Conservation (phyloP, 129 eudicot species). For the Saposhnikovia divaricata region DNA sequence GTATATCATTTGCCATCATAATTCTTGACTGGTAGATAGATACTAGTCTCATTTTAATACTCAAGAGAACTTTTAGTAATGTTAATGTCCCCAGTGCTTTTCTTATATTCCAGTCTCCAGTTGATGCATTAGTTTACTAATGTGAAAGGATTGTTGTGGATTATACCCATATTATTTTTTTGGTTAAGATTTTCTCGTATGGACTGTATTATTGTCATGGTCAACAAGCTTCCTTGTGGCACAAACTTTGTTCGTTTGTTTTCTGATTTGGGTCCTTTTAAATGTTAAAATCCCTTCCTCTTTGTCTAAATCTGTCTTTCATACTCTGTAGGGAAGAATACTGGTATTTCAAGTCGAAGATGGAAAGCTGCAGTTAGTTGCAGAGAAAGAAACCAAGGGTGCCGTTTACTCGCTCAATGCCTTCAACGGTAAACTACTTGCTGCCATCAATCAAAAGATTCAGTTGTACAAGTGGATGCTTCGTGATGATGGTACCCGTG, state of each 20-base stretch:
- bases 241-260: neutral
- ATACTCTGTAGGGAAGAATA: slow-evolving; percentile 60
- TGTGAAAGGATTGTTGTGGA: neutral
- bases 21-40: neutral
- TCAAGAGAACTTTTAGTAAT: neutral
- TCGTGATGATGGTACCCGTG: slow-evolving; percentile 88
- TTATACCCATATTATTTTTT: neutral
- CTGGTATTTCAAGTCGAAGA: slow-evolving; percentile 80
- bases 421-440: slow-evolving; percentile 85
- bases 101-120: neutral
- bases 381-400: slow-evolving; percentile 98
- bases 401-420: slow-evolving; percentile 90
- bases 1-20: neutral
- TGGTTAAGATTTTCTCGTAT: neutral
- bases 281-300: neutral
- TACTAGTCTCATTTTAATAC: neutral
- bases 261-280: neutral
- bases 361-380: slow-evolving; percentile 80
- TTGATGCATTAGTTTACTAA: neutral
- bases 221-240: neutral
- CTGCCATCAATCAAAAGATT: slow-evolving; percentile 94
- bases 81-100: neutral
- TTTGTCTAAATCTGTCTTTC: neutral
- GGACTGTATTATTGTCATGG: neutral
- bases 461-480: slow-evolving; percentile 97